phyloP scores from a whole-genome alignment of 2,329 filamentous ascomycete species.

The Talaromyces islandicus region DNA sequence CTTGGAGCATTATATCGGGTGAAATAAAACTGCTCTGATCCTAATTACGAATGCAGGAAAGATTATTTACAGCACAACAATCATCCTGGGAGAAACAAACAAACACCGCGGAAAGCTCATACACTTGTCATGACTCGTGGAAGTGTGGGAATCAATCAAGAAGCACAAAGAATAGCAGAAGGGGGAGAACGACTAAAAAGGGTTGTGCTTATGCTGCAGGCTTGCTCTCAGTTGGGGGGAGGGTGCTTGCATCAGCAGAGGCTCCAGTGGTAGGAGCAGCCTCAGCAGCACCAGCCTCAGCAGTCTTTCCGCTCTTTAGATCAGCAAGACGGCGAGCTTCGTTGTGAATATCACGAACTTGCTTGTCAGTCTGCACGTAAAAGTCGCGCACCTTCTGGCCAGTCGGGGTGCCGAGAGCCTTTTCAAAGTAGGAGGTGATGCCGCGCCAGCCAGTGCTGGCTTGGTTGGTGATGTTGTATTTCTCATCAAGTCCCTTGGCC shows the following conservation, averaged over 20 bases:
- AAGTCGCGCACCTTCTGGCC: conserved; percentile 84
- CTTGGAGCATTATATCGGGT: background rate
- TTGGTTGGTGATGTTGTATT: conserved; percentile 72
- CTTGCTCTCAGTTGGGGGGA: background rate
- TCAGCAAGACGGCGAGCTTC: conserved; percentile 86
- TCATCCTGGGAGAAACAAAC: background rate
- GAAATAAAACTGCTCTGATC: background rate
- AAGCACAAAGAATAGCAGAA: background rate
- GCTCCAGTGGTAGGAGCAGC: conserved; percentile 15
- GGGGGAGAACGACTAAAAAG: background rate
- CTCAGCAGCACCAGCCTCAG: conserved; percentile 30
- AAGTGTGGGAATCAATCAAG: background rate
- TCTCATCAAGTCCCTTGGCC: conserved; percentile 75
- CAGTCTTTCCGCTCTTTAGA: conserved; percentile 60
- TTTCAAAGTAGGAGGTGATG: conserved; percentile 86
- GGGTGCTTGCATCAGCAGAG: background rate
- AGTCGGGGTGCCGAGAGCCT: conserved; percentile 78
- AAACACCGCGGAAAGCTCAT: background rate
- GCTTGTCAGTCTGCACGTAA: conserved; percentile 77
- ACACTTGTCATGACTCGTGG: conserved; percentile 6
- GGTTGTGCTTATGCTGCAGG: background rate
- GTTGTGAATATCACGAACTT: conserved; percentile 87
- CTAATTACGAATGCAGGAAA: background rate
- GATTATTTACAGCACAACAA: background rate
- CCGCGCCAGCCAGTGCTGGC: conserved; percentile 63